Base-by-base conservation (phyloP, 129 eudicot genomes). In the Artemisia argyi region DNA sequence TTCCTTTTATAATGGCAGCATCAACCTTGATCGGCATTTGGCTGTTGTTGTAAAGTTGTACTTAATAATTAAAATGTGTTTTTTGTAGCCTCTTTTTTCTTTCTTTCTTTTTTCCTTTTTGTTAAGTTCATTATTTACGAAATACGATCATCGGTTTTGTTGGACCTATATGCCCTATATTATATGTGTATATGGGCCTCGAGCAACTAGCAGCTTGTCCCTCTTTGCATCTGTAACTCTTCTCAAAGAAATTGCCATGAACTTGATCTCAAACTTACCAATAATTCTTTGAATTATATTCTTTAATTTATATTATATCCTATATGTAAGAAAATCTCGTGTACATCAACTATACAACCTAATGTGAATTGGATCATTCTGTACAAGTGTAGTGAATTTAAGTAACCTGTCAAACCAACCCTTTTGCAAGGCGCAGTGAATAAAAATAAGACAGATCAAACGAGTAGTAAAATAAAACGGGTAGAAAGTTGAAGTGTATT, bases 1-100 rank as follows among this genome's bases (percentile, higher is more conserved):
- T 47, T 68, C 19, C 49, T 61, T 68, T 3, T 51, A 59, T 53
- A 51, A 52, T 14, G 60, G 61, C 48, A 35, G 51, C 76, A 71
- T 44, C 76, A 48, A 61, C 50, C 66, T 65, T 55, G 73, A 14
- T 16, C 17, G n/a, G 42, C 68, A 20, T 68, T 58, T 51, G 76
- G 62, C 11, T 69, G 15, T 65, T 78, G 77, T 71, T n/a, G n/a
- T n/a, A n/a, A n/a, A n/a, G n/a, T n/a, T n/a, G n/a, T n/a, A n/a
- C n/a, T n/a, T n/a, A n/a, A n/a, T n/a, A n/a, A n/a, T n/a, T n/a
- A n/a, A n/a, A n/a, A n/a, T n/a, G n/a, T n/a, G n/a, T n/a, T 7
- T 52, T 52, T 52, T 26, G n/a, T 32, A 52, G 44, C 28, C 16
- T 50, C 28, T 15, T n/a, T 7, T 26, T 56, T n/a, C 20, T n/a